Evolutionary conservation across 306 rosid species (phyloP).

Genomic region (Ormosia semicastrata): DNA sequence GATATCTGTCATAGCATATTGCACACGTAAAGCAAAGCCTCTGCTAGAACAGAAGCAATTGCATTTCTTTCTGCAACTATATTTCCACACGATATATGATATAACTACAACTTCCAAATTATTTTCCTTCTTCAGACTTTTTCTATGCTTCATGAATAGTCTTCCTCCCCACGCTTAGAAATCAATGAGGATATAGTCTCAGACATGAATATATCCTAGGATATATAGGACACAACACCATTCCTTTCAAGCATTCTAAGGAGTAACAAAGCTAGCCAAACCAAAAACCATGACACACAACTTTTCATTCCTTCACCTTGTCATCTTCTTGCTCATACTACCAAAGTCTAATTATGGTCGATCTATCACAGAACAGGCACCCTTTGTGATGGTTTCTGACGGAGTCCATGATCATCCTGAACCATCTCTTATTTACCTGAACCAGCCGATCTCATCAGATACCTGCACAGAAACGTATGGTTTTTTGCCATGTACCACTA

Average conservation of each 20-base stretch:
- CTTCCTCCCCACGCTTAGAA: background rate
- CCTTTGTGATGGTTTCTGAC: conserved; percentile 14
- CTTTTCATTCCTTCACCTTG: background rate
- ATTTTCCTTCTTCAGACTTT: background rate
- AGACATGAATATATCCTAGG: background rate
- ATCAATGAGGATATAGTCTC: background rate
- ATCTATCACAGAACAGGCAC: conserved; percentile 9
- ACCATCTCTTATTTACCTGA: background rate
- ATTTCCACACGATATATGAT: background rate
- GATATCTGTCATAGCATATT: background rate
- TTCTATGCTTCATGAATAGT: background rate
- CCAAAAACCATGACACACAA: conserved; percentile 19
- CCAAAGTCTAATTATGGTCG: conserved; percentile 1
- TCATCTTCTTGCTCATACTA: conserved; percentile 5
- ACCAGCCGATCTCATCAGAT: background rate
- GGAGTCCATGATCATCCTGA: conserved; percentile 26
- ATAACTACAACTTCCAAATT: background rate
- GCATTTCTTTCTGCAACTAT: background rate
- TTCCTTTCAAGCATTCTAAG: background rate
- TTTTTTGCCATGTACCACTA: conserved; percentile 50
- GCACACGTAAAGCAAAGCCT: conserved; percentile 4
- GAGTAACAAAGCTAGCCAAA: background rate
- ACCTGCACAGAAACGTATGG: conserved; percentile 46
- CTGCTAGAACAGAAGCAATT: background rate
- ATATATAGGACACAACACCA: background rate